Evolutionary conservation across 2,329 filamentous ascomycete species (phyloP).

Genomic region (Helotiales sp.): DNA sequence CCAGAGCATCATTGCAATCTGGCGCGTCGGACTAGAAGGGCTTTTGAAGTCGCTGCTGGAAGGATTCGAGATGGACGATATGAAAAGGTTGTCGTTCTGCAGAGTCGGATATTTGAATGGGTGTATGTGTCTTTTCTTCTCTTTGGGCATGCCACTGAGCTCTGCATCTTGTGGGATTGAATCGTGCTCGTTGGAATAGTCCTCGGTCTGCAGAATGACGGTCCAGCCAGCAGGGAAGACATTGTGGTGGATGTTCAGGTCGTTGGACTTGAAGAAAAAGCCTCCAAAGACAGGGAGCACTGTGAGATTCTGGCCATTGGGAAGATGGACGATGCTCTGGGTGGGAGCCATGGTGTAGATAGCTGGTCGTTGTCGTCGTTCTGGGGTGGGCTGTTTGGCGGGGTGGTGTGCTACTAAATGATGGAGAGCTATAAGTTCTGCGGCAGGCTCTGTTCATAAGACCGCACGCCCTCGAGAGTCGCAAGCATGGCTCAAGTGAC

Average conservation of each 20-base stretch:
- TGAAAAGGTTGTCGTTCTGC: conserved; percentile 79
- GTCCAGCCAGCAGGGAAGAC: conserved; percentile 88
- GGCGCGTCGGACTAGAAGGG: conserved; percentile 76
- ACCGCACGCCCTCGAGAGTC: too few species aligned
- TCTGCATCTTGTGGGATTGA: conserved; percentile 30
- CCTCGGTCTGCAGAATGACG: conserved; percentile 75
- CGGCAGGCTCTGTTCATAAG: too few species aligned
- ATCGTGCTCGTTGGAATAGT: conserved; percentile 30
- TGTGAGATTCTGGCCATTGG: conserved; percentile 82
- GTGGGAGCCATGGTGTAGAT: conserved; percentile 25
- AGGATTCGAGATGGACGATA: conserved; percentile 87
- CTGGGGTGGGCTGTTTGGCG: neutral
- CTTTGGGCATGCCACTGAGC: conserved; percentile 30
- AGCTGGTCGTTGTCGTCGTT: neutral
- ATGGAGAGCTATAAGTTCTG: too few species aligned
- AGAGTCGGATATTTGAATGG: conserved; percentile 76
- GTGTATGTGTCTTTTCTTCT: conserved; percentile 48
- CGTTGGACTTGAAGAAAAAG: conserved; percentile 82
- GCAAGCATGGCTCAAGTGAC: too few species aligned
- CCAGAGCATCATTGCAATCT: conserved; percentile 97
- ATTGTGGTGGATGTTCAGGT: conserved; percentile 66
- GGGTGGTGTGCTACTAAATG: neutral
- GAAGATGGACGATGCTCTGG: conserved; percentile 61
- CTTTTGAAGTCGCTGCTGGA: conserved; percentile 78
- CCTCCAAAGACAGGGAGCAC: conserved; percentile 90